Conservation (phyloP, 352 stramenopile species). For the Globisporangium yorkense region DNA sequence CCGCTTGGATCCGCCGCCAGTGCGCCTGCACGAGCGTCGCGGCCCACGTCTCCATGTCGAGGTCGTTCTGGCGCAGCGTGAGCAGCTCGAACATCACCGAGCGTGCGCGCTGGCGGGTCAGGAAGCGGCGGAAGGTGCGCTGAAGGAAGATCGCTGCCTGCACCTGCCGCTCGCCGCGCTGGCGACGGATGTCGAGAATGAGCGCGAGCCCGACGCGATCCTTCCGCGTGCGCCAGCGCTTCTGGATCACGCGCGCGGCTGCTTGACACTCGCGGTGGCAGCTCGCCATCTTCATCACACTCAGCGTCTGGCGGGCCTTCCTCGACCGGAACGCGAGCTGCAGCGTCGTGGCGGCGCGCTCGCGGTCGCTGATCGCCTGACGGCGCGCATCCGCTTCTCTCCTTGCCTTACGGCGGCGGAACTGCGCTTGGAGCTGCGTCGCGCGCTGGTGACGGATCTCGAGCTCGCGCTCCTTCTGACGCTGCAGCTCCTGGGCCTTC, state of each 20-base stretch:
- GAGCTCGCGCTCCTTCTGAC: slow-evolving; percentile 26
- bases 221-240: slow-evolving; percentile 40
- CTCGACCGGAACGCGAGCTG: slow-evolving; percentile 52
- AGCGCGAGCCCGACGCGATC: slow-evolving; percentile 40
- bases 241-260: slow-evolving; percentile 38
- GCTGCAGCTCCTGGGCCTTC: slow-evolving; percentile 26
- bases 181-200: slow-evolving; percentile 28
- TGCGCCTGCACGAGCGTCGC: slow-evolving; percentile 64
- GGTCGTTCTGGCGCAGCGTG: slow-evolving; percentile 25
- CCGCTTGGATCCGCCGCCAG: slow-evolving; percentile 45
- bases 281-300: slow-evolving; percentile 35
- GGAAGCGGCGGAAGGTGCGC: slow-evolving; percentile 29
- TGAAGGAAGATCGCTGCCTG: slow-evolving; percentile 43
- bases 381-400: slow-evolving; percentile 23
- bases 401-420: slow-evolving; percentile 33
- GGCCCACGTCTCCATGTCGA: slow-evolving; percentile 66
- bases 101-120: slow-evolving; percentile 37
- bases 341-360: slow-evolving; percentile 50
- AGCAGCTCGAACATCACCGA: slow-evolving; percentile 44
- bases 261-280: slow-evolving; percentile 29
- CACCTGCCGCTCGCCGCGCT: slow-evolving; percentile 20
- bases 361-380: slow-evolving; percentile 19
- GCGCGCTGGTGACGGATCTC: slow-evolving; percentile 29
- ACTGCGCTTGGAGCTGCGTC: slow-evolving; percentile 44
- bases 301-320: slow-evolving; percentile 31